Percentiles rank a stretch among this genome's conserved stretches.
Conservation (phyloP, 169 alveolate species). For the Perkinsus olseni region DNA sequence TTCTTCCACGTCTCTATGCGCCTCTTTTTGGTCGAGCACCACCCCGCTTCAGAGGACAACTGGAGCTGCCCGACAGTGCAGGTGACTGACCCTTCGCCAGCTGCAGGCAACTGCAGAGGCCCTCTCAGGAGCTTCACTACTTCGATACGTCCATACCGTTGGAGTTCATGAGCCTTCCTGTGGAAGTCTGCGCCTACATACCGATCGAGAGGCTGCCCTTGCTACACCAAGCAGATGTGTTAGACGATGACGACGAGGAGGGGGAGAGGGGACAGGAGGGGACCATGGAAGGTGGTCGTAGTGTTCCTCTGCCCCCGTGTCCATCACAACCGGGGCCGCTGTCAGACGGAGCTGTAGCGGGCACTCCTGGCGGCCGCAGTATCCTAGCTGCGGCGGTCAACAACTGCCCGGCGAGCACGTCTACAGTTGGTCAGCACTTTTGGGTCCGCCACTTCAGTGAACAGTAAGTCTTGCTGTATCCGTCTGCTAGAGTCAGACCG, state of each 20-base stretch:
- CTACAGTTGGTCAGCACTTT: neutral
- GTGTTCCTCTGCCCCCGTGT: too few relatives aligned
- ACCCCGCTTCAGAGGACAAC: neutral
- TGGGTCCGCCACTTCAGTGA: neutral
- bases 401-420: neutral
- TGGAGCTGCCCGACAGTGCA: neutral
- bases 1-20: neutral
- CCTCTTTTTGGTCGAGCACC: neutral
- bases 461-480: neutral
- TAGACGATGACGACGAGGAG: neutral
- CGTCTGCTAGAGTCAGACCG: neutral
- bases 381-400: neutral
- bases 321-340: too few relatives aligned
- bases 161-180: neutral
- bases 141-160: neutral
- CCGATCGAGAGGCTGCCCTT: neutral
- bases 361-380: neutral
- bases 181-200: neutral
- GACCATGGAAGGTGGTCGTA: too few relatives aligned
- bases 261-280: neutral
- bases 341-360: too few relatives aligned
- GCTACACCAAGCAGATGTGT: neutral
- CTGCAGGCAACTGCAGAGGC: neutral
- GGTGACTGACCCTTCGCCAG: neutral
- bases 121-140: neutral